phyloP scores from a whole-genome alignment of 345 rosid species.

The Bretschneidera sinensis region DNA sequence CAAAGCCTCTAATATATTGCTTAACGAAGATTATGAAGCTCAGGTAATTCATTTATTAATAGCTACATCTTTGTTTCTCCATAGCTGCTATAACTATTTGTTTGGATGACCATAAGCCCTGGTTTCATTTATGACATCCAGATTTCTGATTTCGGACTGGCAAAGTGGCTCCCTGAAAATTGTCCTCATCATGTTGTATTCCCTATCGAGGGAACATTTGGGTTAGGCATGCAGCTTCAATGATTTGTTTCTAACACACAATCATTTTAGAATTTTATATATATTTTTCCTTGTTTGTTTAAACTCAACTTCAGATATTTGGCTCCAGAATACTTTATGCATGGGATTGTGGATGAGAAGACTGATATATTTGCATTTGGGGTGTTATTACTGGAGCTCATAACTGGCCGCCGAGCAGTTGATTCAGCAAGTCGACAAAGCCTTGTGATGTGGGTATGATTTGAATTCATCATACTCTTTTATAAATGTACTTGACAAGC shows the following conservation, averaged over 20 bases:
- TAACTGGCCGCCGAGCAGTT: constrained; percentile 88
- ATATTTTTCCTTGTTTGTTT: constrained; percentile 2
- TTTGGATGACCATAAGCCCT: too few species aligned
- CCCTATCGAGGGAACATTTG: constrained; percentile 95
- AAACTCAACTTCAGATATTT: constrained; percentile 45
- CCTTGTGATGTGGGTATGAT: constrained; percentile 87
- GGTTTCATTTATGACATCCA: constrained; percentile 8
- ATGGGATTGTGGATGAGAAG: constrained; percentile 84
- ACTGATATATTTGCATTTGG: constrained; percentile 91
- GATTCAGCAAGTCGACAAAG: constrained; percentile 66
- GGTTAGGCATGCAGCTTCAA: constrained; percentile 41
- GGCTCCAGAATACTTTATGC: constrained; percentile 98
- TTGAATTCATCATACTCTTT: neutral
- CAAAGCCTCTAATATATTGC: constrained; percentile 93
- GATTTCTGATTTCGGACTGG: constrained; percentile 84
- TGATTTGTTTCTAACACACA: neutral
- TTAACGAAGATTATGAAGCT: constrained; percentile 65
- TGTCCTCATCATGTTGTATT: constrained; percentile 81
- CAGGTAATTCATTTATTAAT: constrained; percentile 37
- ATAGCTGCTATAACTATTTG: too few species aligned
- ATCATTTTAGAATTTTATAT: constrained; percentile 3
- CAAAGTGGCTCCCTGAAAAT: constrained; percentile 95
- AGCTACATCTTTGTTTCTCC: too few species aligned
- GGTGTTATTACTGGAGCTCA: constrained; percentile 75
- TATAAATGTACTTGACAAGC: too few species aligned